Evolutionary conservation across 352 stramenopile species (phyloP).

Genomic region (Aphanomyces cochlioides): DNA sequence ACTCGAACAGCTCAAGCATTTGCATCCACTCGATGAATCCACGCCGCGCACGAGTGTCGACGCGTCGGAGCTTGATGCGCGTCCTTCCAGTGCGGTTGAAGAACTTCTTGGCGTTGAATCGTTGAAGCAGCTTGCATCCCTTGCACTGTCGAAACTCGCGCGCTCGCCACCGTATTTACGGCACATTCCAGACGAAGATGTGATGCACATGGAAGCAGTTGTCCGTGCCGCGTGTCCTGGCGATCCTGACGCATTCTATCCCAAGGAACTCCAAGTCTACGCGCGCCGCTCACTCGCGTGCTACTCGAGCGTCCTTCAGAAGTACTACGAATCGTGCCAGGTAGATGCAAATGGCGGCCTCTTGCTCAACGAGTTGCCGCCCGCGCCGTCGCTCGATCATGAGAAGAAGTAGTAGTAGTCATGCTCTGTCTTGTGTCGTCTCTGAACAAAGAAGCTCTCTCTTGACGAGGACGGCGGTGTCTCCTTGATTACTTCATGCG

Average conservation of each 20-base stretch:
- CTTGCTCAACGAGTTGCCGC: constrained; percentile 4
- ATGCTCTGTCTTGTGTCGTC: no score
- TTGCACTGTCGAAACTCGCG: constrained; percentile 53
- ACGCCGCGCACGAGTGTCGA: neutral
- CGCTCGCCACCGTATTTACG: constrained; percentile 71
- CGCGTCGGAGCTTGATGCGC: neutral
- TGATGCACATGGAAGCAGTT: constrained; percentile 57
- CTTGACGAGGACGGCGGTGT: neutral
- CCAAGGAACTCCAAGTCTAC: constrained; percentile 55
- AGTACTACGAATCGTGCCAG: constrained; percentile 46
- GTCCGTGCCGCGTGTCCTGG: constrained; percentile 50
- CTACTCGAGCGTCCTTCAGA: constrained; percentile 62
- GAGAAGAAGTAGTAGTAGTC: neutral
- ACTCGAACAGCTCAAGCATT: constrained; percentile 52
- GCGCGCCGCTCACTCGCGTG: constrained; percentile 49
- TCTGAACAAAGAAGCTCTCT: neutral
- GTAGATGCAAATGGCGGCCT: neutral
- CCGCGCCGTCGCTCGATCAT: neutral
- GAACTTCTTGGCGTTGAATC: constrained; percentile 48
- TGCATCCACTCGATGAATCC: constrained; percentile 38
- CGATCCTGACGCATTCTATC: constrained; percentile 38
- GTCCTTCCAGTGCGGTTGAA: constrained; percentile 4
- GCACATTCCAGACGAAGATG: constrained; percentile 60
- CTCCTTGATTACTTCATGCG: constrained; percentile 19
- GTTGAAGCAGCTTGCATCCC: constrained; percentile 52